Evolutionary conservation across 768 basidiomycete genomes (phyloP), one percentile per base, ranked within the genome.

Genomic region (Mrakia blollopis): DNA sequence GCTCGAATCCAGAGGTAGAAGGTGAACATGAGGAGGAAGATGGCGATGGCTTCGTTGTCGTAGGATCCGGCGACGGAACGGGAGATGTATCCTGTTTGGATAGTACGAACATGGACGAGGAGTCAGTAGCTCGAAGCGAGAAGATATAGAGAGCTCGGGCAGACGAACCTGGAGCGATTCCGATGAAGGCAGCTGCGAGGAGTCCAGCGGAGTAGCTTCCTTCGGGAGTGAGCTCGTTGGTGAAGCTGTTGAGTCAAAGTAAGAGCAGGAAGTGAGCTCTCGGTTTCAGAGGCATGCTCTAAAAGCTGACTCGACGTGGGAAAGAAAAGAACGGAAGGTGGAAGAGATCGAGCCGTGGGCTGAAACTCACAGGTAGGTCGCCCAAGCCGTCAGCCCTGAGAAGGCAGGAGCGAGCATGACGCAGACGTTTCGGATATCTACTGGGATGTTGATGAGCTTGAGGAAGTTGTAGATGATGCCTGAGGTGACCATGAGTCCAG

Each of bases 31-130:
- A 99, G 92, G 78, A 99, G 89, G 87, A 99, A 99, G 84, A 99
- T 99, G 79, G 97, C 97, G 82, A 99, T 99, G 63, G 97, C 97
- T 85, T 99, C 97, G 81, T 99, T 99, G 85, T 98, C 97, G 85
- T 99, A 99, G 28, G 96, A 98, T 35, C 97, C 97, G 10, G 97
- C 97, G 65, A 99, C 97, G 0, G 94, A 97, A 83, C 97, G 93
- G 2, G 97, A 98, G 81, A 99, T 99, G 85, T 99, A 99, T 23
- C 97, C 85, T 80, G 76, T 50, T 50, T 16, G 13, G 44, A 14
- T 6, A 21, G 21, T 18, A n/a, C 13, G 21, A n/a, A 16, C 72
- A 23, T 16, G 37, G 6, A 52, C 2, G 5, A 39, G 2, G 6
- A 11, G 4, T 60, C 41, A 28, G 28, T 6, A 50, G 41, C 13